Conservation (phyloP, 352 stramenopile species). For the Globisporangium solare region DNA sequence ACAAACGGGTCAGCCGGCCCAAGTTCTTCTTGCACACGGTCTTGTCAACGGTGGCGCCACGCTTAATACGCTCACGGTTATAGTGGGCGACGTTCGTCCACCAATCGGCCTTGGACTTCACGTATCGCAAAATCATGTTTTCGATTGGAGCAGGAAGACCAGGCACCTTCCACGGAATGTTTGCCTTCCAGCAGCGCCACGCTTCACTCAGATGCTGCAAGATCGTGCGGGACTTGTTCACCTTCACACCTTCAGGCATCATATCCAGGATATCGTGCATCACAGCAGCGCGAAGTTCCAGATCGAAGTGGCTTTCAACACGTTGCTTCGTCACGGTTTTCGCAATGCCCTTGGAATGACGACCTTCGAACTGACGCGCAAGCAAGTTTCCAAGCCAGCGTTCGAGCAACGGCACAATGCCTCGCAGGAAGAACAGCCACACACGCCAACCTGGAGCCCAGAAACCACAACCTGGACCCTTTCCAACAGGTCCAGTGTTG, state of each 20-base stretch:
- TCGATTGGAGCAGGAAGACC: slow-evolving; percentile 98
- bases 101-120: slow-evolving; percentile 99
- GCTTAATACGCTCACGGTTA: slow-evolving; percentile 99
- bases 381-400: slow-evolving; percentile 99
- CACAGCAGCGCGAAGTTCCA: slow-evolving; percentile 98
- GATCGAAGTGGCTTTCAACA: slow-evolving; percentile 99
- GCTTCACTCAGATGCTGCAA: slow-evolving; percentile 98
- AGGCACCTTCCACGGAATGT: slow-evolving; percentile 99
- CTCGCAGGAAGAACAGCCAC: slow-evolving; percentile 99
- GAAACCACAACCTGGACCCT: slow-evolving; percentile 98
- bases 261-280: slow-evolving; percentile 99
- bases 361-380: slow-evolving; percentile 98
- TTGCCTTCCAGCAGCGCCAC: slow-evolving; percentile 98
- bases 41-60: slow-evolving; percentile 99
- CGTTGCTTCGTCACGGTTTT: slow-evolving; percentile 99
- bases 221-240: slow-evolving; percentile 99
- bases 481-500: slow-evolving; percentile 99
- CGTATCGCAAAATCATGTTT: slow-evolving; percentile 99
- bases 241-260: slow-evolving; percentile 99
- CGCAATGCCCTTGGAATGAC: slow-evolving; percentile 97
- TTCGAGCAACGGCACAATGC: slow-evolving; percentile 98
- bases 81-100: slow-evolving; percentile 99
- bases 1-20: slow-evolving; percentile 96
- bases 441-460: slow-evolving; percentile 99
- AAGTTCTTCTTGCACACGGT: slow-evolving; percentile 99